phyloP scores from a whole-genome alignment of 2,329 filamentous ascomycete species.

The Fusarium sp. region DNA sequence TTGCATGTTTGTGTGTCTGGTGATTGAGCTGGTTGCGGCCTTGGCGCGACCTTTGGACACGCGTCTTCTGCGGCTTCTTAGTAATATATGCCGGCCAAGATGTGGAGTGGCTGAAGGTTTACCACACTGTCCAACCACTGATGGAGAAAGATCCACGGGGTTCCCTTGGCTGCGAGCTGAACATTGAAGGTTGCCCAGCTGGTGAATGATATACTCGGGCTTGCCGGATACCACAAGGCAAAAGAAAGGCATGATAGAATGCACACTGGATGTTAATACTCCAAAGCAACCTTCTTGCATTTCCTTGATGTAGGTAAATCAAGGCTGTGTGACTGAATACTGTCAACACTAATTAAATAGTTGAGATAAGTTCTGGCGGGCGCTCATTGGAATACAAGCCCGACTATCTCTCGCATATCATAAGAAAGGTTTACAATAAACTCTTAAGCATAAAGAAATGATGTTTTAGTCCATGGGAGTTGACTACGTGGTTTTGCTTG shows the following conservation, averaged over 20 bases:
- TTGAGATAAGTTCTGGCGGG: not conserved
- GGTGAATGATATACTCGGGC: not conserved
- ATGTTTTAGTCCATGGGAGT: not conserved
- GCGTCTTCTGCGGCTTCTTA: conserved; percentile 8
- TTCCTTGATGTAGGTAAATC: not conserved
- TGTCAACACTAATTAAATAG: not conserved
- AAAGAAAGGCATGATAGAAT: not conserved
- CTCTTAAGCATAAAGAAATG: not conserved
- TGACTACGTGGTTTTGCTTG: not conserved
- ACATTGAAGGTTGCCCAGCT: not conserved
- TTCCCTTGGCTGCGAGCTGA: not conserved
- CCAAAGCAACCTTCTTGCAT: not conserved
- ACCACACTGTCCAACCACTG: not conserved
- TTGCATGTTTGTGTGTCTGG: conserved; percentile 21
- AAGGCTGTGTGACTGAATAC: not conserved
- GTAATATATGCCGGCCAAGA: not conserved
- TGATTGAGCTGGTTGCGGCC: conserved; percentile 5
- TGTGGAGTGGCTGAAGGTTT: not conserved
- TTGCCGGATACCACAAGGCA: not conserved
- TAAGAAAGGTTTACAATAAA: not conserved
- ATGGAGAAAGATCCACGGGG: not conserved
- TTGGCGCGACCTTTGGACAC: conserved; percentile 28
- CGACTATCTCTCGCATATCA: not conserved
- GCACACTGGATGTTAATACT: not conserved
- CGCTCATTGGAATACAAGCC: not conserved